A percentile compares a stretch with the other conserved stretches of the same genome.
Conservation (phyloP, 257 asterid species). For the Ilex asprella region DNA sequence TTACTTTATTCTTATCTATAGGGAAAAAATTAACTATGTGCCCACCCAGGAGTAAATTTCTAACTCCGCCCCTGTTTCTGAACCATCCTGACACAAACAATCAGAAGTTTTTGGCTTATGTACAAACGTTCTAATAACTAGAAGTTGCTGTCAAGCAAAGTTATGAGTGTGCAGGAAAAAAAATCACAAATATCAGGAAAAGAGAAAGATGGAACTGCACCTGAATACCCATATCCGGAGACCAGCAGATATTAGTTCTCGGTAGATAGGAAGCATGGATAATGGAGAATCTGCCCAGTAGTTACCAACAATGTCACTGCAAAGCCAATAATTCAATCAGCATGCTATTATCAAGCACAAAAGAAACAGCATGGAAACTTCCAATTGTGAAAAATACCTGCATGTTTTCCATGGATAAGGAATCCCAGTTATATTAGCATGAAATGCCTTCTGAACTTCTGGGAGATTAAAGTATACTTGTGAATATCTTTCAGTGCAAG, state of each 20-base stretch:
- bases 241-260: constrained; percentile 79
- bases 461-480: constrained; percentile 68
- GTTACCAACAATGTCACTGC: constrained; percentile 71
- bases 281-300: constrained; percentile 88
- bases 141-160: too few species aligned
- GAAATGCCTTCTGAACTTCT: constrained; percentile 84
- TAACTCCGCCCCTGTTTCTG: too few species aligned
- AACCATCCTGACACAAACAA: too few species aligned
- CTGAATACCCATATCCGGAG: constrained; percentile 92
- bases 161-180: too few species aligned
- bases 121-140: too few species aligned
- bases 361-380: neutral
- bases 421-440: constrained; percentile 66
- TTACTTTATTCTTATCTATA: too few species aligned
- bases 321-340: constrained; percentile 15
- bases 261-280: constrained; percentile 89
- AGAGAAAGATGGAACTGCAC: constrained; percentile 24
- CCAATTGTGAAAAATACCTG: constrained; percentile 39
- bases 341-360: neutral
- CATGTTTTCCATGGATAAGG: constrained; percentile 82
- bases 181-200: too few species aligned
- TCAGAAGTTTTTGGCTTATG: too few species aligned
- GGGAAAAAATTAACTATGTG: too few species aligned
- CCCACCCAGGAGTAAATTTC: too few species aligned
- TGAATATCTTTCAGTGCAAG: constrained; percentile 81